Base-by-base conservation (phyloP, 208 protist genomes). In the Crithidia thermophila region DNA sequence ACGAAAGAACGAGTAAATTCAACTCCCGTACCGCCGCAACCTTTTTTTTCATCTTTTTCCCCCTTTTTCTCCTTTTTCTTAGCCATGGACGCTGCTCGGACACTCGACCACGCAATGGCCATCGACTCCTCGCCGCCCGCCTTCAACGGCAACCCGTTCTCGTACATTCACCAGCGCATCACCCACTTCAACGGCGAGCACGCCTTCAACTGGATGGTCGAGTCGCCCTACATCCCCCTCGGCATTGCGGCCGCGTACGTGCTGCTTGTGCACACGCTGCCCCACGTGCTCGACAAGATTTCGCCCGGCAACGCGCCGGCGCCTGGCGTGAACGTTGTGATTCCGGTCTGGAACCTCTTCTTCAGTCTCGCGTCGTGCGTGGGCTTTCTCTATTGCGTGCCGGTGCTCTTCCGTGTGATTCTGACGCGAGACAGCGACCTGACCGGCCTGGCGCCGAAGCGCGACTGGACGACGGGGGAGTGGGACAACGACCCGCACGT, bases 331-430 rank as follows among this genome's bases (percentile, higher is more conserved):
- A 27, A 5, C n/a, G 30, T 51, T 7, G 31, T 84, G 27, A 79
- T 90, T 31, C 78, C 81, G 25, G 14, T 82, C 2, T 97, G 89
- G 91, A 97, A 97, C 51, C 55, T 90, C 11, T 65, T 85, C 25
- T 81, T 97, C 28, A 78, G 85, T 28, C 25, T 85, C 45, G 90
- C 85, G 59, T 94, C 87, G 20, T 59, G 77, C 6, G 55, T 76
- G 1, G 87, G 87, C 31, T 77, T 82, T 28, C 51, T 86, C 25
- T 81, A 81, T 75, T 85, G 75, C 39, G 58, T 84, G 18, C 86
- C 84, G 9, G 51, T 70, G 31, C 47, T 94, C 23, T 64, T 71
- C 49, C 67, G 76, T 20, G 65, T 78, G 3, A 23, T 77, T 28
- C 64, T 31, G 4, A 67, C 39, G 28, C 57, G 61, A 7, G 45